phyloP scores from a whole-genome alignment of 2,329 filamentous ascomycete species.

The Thelonectria discophora region DNA sequence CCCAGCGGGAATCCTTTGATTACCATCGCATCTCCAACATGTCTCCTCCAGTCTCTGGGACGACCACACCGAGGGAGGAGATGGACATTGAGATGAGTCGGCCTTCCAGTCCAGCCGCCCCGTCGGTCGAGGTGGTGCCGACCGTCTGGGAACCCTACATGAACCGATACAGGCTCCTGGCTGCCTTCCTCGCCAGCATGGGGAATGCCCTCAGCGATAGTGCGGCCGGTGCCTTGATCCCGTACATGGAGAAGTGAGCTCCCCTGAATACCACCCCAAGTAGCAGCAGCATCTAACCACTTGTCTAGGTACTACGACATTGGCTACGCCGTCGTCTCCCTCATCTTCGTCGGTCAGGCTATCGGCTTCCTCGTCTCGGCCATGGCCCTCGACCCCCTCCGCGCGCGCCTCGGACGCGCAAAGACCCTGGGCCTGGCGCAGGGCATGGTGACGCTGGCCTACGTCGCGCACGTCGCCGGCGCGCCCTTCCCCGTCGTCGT shows the following conservation, averaged over 20 bases:
- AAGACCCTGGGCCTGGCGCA: constrained; percentile 69
- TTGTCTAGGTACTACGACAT: constrained; percentile 70
- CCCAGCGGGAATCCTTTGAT: constrained; percentile 46
- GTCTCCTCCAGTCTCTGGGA: constrained; percentile 19
- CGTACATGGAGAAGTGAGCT: constrained; percentile 74
- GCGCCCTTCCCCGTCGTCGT: constrained; percentile 77
- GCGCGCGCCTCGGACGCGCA: constrained; percentile 70
- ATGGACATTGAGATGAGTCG: constrained; percentile 62
- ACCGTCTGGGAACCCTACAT: constrained; percentile 68
- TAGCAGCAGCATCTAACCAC: neutral
- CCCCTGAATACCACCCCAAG: too few relatives aligned
- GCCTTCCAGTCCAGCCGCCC: constrained; percentile 56
- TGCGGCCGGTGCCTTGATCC: constrained; percentile 80
- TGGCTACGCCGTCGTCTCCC: constrained; percentile 79
- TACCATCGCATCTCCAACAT: constrained; percentile 37
- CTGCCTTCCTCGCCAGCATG: constrained; percentile 72
- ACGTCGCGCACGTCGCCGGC: constrained; percentile 70
- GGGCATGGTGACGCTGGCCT: constrained; percentile 65
- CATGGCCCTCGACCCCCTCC: constrained; percentile 71
- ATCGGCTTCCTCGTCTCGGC: constrained; percentile 79
- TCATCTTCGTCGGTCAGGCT: constrained; percentile 84
- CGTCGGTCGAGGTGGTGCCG: constrained; percentile 57
- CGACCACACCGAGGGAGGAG: constrained; percentile 15
- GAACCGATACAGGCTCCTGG: constrained; percentile 75
- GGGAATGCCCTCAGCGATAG: constrained; percentile 78